Conservation (phyloP, 768 basidiomycete species). For the Lepiota venenata region DNA sequence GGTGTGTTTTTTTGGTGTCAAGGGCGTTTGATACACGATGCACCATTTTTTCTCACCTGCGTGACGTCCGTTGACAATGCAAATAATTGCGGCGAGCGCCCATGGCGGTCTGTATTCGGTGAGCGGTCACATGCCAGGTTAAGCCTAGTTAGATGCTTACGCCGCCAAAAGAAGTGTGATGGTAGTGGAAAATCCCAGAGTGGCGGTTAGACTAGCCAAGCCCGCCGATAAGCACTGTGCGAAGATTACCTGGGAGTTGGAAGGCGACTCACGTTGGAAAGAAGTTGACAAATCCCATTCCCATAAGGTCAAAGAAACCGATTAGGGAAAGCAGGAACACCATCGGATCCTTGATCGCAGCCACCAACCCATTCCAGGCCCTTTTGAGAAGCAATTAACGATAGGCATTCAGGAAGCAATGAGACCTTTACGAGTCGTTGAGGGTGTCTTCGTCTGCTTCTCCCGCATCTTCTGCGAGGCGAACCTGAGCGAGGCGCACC, state of each 20-base stretch:
- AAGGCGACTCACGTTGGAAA: constrained; percentile 42
- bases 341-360: constrained; percentile 56
- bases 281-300: constrained; percentile 60
- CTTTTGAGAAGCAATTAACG: constrained; percentile 22
- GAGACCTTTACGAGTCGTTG: constrained; percentile 48
- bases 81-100: constrained; percentile 50
- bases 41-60: constrained; percentile 25
- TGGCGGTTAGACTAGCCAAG: constrained; percentile 44
- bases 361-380: constrained; percentile 44
- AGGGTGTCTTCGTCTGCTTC: constrained; percentile 62
- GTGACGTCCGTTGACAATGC: constrained; percentile 52
- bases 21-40: background rate
- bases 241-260: background rate
- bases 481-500: constrained; percentile 57
- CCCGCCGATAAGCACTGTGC: background rate
- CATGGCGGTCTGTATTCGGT: constrained; percentile 50
- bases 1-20: background rate
- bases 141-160: constrained; percentile 29
- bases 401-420: background rate
- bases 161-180: constrained; percentile 57
- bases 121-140: background rate
- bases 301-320: constrained; percentile 45
- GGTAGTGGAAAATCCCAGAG: constrained; percentile 59
- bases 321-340: constrained; percentile 52
- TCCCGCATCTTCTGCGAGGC: constrained; percentile 65